Evolutionary conservation across 176 grass and related monocot species (phyloP).

Genomic region (Oryza rufipogon): DNA sequence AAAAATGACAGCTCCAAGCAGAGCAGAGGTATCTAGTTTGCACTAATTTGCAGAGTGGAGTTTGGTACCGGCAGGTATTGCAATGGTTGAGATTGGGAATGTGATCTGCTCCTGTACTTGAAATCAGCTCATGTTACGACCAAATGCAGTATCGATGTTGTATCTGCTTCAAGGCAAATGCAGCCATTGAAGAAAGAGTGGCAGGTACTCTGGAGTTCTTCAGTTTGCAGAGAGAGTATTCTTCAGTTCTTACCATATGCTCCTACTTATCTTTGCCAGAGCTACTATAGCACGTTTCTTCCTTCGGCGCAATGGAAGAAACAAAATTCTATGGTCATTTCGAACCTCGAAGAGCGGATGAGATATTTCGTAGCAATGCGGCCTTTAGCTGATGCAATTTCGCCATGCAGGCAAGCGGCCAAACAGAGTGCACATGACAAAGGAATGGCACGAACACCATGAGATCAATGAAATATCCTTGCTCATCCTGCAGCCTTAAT

Average conservation of each 20-base stretch:
- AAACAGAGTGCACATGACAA: background rate
- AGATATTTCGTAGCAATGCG: background rate
- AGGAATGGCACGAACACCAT: background rate
- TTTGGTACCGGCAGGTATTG: no score
- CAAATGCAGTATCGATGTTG: background rate
- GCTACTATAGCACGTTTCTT: no score
- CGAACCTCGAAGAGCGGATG: background rate
- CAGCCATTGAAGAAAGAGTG: background rate
- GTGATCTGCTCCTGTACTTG: background rate
- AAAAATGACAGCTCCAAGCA: background rate
- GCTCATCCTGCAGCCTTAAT: conserved; percentile 38
- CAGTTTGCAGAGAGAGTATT: background rate
- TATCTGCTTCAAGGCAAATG: background rate
- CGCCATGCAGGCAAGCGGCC: background rate
- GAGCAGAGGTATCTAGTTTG: background rate
- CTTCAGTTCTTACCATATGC: background rate
- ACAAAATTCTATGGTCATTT: background rate
- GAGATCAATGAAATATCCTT: conserved; percentile 31
- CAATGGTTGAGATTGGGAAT: background rate
- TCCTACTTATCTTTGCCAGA: no score
- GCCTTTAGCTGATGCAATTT: background rate
- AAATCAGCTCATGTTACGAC: no score
- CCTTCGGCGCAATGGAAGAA: no score
- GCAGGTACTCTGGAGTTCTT: background rate
- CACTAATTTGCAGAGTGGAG: background rate